A percentile compares a stretch with the other conserved stretches of the same genome.
Conservation (phyloP, 2,329 filamentous ascomycete species). For the Aureobasidium sp. region DNA sequence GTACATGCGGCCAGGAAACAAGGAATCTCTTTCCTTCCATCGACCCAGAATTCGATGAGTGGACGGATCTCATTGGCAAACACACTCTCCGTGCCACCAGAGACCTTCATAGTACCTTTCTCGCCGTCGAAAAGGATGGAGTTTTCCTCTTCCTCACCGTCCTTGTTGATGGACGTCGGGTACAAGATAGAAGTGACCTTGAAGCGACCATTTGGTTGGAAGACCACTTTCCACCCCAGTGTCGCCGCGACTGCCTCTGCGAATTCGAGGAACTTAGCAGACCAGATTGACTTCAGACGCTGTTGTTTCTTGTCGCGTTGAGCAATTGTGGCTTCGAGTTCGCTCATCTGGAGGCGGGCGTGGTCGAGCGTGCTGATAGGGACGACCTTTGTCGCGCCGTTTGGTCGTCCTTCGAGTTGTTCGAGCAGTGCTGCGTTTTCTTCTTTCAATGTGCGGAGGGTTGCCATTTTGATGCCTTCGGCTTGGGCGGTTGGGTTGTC, state of each 20-base stretch:
- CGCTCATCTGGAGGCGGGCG: constrained; percentile 65
- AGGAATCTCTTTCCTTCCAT: constrained; percentile 86
- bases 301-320: constrained; percentile 71
- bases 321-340: constrained; percentile 41
- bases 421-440: constrained; percentile 79
- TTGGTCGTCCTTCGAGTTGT: constrained; percentile 47
- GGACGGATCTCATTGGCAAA: constrained; percentile 81
- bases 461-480: constrained; percentile 75
- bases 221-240: constrained; percentile 89
- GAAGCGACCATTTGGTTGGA: constrained; percentile 95
- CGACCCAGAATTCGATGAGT: constrained; percentile 91
- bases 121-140: constrained; percentile 81
- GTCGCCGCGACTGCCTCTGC: constrained; percentile 89
- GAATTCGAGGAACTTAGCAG: constrained; percentile 84
- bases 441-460: constrained; percentile 64
- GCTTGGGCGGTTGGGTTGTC: constrained; percentile 86
- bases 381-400: constrained; percentile 52
- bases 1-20: constrained; percentile 88
- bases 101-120: constrained; percentile 95
- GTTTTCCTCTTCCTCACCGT: constrained; percentile 46
- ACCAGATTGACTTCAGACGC: constrained; percentile 88
- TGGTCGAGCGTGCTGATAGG: constrained; percentile 70
- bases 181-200: constrained; percentile 81
- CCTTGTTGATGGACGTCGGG: constrained; percentile 34
- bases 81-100: constrained; percentile 74